Evolutionary conservation across 2,329 filamentous ascomycete species (phyloP).

Genomic region (Thielaviopsis euricoi): DNA sequence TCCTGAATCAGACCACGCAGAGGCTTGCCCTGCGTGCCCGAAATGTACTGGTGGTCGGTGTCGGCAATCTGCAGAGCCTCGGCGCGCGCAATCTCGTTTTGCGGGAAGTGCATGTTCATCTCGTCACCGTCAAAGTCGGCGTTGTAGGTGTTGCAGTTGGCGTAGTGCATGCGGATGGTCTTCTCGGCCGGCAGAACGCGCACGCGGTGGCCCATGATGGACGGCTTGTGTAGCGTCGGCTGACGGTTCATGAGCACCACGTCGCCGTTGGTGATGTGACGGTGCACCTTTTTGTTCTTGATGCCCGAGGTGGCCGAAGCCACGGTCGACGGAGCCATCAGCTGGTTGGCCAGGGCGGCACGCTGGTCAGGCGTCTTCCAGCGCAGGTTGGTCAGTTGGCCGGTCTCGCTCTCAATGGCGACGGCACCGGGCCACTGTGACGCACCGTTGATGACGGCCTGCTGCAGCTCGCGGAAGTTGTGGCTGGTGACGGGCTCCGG

Average conservation of each 20-base stretch:
- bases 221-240: conserved; percentile 93
- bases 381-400: conserved; percentile 73
- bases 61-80: conserved; percentile 89
- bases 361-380: conserved; percentile 81
- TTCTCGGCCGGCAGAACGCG: conserved; percentile 86
- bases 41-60: conserved; percentile 93
- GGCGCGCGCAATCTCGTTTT: conserved; percentile 84
- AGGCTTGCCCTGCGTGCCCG: conserved; percentile 82
- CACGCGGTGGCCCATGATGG: conserved; percentile 95
- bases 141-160: conserved; percentile 98
- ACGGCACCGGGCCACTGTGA: conserved; percentile 89
- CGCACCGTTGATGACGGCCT: conserved; percentile 87
- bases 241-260: conserved; percentile 98
- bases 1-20: conserved; percentile 94
- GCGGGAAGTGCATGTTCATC: conserved; percentile 99
- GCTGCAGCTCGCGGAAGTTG: conserved; percentile 90
- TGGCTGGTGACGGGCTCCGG: conserved; percentile 94
- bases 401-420: conserved; percentile 90
- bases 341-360: conserved; percentile 76
- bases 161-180: conserved; percentile 98
- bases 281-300: conserved; percentile 88
- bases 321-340: conserved; percentile 68
- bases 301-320: conserved; percentile 58
- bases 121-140: conserved; percentile 98
- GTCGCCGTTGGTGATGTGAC: conserved; percentile 90